Evolutionary conservation across 2,329 filamentous ascomycete genomes (phyloP).

Genomic region (Phyllosticta citrichinensis): DNA sequence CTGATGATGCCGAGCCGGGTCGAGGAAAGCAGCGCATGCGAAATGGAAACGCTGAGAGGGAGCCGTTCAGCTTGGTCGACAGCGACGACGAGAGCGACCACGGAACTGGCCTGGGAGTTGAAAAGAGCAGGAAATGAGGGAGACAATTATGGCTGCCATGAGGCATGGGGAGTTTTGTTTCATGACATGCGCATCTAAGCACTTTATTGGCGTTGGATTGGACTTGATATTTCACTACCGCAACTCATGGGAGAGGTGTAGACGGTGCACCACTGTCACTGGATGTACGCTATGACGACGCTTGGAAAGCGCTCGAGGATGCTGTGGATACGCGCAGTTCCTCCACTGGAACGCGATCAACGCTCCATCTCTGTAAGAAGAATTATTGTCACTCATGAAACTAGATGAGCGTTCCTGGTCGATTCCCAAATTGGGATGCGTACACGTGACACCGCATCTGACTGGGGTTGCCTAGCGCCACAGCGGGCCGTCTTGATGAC

Average conservation of each 20-base stretch:
- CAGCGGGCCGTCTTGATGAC: not conserved
- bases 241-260: not conserved
- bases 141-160: not conserved
- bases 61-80: constrained; percentile 13
- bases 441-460: not conserved
- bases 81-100: constrained; percentile 7
- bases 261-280: not conserved
- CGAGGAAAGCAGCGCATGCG: constrained; percentile 14
- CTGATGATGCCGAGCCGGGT: constrained; percentile 22
- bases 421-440: not conserved
- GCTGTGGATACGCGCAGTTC: no score
- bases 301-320: not conserved
- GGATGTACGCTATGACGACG: not conserved
- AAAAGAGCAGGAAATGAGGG: constrained; percentile 5
- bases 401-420: not conserved
- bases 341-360: not conserved
- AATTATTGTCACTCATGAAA: not conserved
- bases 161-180: not conserved
- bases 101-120: not conserved
- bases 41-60: constrained; percentile 25
- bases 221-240: not conserved
- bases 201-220: not conserved
- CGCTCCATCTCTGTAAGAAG: not conserved
- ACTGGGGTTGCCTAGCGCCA: not conserved
- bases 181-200: not conserved